Evolutionary conservation across 1,284 basidiomycete genomes (phyloP).

Genomic region (Kwoniella shivajii): DNA sequence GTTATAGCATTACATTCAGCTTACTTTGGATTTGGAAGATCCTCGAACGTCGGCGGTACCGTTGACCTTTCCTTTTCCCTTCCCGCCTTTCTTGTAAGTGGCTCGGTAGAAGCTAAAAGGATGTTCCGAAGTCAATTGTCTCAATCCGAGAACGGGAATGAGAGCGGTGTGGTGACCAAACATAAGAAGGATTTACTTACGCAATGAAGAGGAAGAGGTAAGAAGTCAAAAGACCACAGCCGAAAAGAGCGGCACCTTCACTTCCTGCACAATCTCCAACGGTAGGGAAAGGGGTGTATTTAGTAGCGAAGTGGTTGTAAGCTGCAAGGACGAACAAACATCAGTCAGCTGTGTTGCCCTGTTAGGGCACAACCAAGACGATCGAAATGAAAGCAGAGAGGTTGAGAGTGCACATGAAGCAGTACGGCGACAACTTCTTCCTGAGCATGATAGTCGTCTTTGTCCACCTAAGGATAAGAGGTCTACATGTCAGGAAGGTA

Average conservation of each 20-base stretch:
- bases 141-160: not conserved
- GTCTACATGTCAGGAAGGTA: not conserved
- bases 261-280: conserved; percentile 83
- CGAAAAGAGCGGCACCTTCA: conserved; percentile 84
- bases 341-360: conserved; percentile 12
- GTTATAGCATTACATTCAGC: not conserved
- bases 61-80: conserved; percentile 29
- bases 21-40: conserved; percentile 36
- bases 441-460: no score
- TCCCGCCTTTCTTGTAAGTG: conserved; percentile 53
- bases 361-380: conserved; percentile 21
- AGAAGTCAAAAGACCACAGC: conserved; percentile 81
- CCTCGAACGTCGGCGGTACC: conserved; percentile 35
- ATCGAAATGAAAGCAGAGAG: conserved; percentile 1
- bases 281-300: conserved; percentile 69
- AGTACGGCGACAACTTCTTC: no score
- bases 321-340: conserved; percentile 52
- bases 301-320: conserved; percentile 76
- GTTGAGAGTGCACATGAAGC: no score
- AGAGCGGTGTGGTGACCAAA: not conserved
- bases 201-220: conserved; percentile 87
- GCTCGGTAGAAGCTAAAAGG: conserved; percentile 52
- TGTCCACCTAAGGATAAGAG: conserved; percentile 6
- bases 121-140: not conserved
- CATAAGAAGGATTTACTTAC: no score